Evolutionary conservation across 805 yeast species (phyloP).

Genomic region (Yamadazyma akitaensis): DNA sequence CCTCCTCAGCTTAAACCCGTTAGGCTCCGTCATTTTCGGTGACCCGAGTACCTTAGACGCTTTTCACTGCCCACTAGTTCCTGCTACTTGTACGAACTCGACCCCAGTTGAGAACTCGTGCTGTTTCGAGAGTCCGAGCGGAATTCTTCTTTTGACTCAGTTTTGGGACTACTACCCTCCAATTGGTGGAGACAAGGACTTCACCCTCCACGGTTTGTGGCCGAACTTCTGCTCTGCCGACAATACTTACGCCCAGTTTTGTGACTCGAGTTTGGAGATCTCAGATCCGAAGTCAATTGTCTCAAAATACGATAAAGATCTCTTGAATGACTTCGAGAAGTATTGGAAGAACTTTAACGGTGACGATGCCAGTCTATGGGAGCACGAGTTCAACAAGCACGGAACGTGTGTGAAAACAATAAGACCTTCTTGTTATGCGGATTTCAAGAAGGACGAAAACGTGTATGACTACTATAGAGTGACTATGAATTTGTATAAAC

Average conservation of each 20-base stretch:
- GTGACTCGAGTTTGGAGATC: constrained; percentile 30
- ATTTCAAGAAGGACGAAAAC: constrained; percentile 19
- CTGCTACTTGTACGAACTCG: constrained; percentile 52
- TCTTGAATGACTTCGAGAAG: constrained; percentile 26
- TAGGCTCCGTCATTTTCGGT: constrained; percentile 3
- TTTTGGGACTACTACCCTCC: constrained; percentile 31
- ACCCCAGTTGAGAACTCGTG: constrained; percentile 45
- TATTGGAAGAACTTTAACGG: constrained; percentile 40
- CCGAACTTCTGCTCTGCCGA: constrained; percentile 35
- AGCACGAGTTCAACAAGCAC: constrained; percentile 43
- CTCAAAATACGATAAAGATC: constrained; percentile 15
- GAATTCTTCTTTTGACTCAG: constrained; percentile 40
- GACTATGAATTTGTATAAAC: constrained; percentile 29
- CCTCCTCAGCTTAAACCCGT: not conserved
- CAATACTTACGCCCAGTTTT: constrained; percentile 36
- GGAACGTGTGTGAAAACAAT: constrained; percentile 42
- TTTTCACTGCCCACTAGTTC: constrained; percentile 23
- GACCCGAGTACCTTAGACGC: not conserved
- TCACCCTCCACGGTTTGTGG: constrained; percentile 46
- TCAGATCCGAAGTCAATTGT: constrained; percentile 19
- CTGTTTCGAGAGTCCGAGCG: constrained; percentile 41
- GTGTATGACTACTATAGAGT: constrained; percentile 28
- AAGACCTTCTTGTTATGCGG: constrained; percentile 30
- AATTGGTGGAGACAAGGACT: constrained; percentile 32
- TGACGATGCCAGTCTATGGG: constrained; percentile 53